Evolutionary conservation across 768 basidiomycete species (phyloP).

Genomic region (Trametopsis cervina): DNA sequence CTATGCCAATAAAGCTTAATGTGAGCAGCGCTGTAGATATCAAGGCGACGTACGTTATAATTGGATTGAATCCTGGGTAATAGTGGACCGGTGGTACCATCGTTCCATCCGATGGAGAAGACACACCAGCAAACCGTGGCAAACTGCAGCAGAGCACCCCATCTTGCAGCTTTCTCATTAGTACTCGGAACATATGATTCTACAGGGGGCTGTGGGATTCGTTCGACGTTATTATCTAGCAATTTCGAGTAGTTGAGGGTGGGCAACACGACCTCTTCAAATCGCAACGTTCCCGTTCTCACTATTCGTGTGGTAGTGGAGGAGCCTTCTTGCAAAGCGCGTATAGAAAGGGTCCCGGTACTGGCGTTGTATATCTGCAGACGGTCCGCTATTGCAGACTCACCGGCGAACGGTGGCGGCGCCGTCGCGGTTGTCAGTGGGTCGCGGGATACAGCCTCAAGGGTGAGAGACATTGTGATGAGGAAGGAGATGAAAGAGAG

Average conservation of each 20-base stretch:
- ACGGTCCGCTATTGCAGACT: neutral
- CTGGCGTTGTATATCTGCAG: neutral
- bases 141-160: slow-evolving; percentile 36
- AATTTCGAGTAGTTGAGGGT: neutral
- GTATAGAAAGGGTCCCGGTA: neutral
- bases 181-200: neutral
- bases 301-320: neutral
- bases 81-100: slow-evolving; percentile 67
- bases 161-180: neutral
- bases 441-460: too few species aligned
- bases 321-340: neutral
- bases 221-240: neutral
- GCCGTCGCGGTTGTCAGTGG: too few species aligned
- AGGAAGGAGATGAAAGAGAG: neutral
- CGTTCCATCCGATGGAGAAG: slow-evolving; percentile 71
- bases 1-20: slow-evolving; percentile 18
- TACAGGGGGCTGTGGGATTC: neutral
- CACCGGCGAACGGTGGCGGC: neutral
- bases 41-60: slow-evolving; percentile 32
- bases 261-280: neutral
- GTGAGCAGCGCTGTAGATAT: too few species aligned
- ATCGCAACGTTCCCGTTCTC: neutral
- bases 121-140: slow-evolving; percentile 48
- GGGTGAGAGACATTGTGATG: neutral
- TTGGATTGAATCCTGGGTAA: slow-evolving; percentile 62